Percentiles rank a stretch among this genome's conserved stretches.
Evolutionary conservation across 805 yeast genomes (phyloP).

Genomic region (Wickerhamiella kurtzmanii): DNA sequence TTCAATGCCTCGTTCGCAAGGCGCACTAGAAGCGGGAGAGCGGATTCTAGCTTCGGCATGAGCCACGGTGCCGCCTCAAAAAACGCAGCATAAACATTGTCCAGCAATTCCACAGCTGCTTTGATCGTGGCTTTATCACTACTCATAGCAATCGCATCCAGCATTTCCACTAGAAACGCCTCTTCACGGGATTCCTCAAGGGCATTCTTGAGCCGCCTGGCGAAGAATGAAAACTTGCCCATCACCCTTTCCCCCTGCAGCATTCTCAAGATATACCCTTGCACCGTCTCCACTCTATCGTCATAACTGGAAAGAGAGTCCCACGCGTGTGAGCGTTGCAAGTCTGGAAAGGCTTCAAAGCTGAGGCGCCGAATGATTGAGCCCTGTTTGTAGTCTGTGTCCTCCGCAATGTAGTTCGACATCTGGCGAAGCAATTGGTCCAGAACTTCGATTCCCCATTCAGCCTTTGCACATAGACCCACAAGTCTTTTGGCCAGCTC

Average conservation of each 20-base stretch:
- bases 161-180: constrained; percentile 7
- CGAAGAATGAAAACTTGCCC: constrained; percentile 5
- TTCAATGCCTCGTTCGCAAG: background rate
- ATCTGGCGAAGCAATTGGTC: background rate
- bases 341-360: constrained; percentile 5
- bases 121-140: background rate
- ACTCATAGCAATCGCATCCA: constrained; percentile 5
- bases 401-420: constrained; percentile 1
- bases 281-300: constrained; percentile 2
- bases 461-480: background rate
- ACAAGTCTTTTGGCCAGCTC: background rate
- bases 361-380: constrained; percentile 1
- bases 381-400: background rate
- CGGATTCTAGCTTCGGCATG: background rate
- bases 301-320: constrained; percentile 2
- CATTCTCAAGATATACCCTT: background rate
- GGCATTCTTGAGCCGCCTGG: constrained; percentile 7
- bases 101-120: background rate
- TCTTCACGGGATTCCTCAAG: constrained; percentile 5
- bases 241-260: background rate
- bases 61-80: constrained; percentile 1
- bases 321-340: background rate
- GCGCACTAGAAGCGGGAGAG: constrained; percentile 4
- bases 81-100: constrained; percentile 10
- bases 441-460: background rate